Percentiles rank a stretch among this genome's conserved stretches.
These are phyloP conservation scores for Grifola frondosa DNA, from an alignment of 1,284 basidiomycete genomes.

Conservation along the genomic window DNA sequence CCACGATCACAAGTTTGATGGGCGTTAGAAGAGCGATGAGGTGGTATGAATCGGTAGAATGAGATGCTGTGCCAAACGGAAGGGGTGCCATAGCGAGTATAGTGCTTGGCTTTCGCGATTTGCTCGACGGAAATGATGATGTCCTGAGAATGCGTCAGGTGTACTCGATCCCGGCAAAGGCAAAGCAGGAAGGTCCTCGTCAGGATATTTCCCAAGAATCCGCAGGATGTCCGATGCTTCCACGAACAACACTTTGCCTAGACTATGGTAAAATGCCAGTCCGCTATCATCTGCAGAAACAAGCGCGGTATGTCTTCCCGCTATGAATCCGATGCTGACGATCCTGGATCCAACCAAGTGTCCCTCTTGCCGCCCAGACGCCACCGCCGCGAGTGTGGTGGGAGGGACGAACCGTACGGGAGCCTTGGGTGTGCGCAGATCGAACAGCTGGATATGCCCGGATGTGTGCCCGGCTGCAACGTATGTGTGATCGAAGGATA, in stretches of 20 bases:
- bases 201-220: slow-evolving; percentile 89
- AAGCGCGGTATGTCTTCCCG: slow-evolving; percentile 90
- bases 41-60: slow-evolving; percentile 82
- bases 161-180: slow-evolving; percentile 12
- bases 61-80: slow-evolving; percentile 75
- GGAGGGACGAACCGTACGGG: slow-evolving; percentile 75
- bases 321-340: slow-evolving; percentile 87
- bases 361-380: slow-evolving; percentile 88
- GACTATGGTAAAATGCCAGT: slow-evolving; percentile 92
- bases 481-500: slow-evolving; percentile 94
- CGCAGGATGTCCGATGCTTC: slow-evolving; percentile 94
- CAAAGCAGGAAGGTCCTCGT: slow-evolving; percentile 40
- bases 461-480: slow-evolving; percentile 86
- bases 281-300: slow-evolving; percentile 91
- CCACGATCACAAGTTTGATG: slow-evolving; percentile 89
- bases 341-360: slow-evolving; percentile 89
- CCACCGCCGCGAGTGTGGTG: slow-evolving; percentile 62
- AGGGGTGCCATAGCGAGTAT: slow-evolving; percentile 81
- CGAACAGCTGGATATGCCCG: slow-evolving; percentile 88
- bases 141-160: slow-evolving; percentile 12
- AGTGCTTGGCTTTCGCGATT: slow-evolving; percentile 48
- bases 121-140: slow-evolving; percentile 29
- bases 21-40: slow-evolving; percentile 88
- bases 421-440: slow-evolving; percentile 69
- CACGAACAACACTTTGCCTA: slow-evolving; percentile 94